Percentiles rank a stretch among this genome's conserved stretches.
Conservation (phyloP, 108 stramenopile species). For the Nannochloropsis granulata region DNA sequence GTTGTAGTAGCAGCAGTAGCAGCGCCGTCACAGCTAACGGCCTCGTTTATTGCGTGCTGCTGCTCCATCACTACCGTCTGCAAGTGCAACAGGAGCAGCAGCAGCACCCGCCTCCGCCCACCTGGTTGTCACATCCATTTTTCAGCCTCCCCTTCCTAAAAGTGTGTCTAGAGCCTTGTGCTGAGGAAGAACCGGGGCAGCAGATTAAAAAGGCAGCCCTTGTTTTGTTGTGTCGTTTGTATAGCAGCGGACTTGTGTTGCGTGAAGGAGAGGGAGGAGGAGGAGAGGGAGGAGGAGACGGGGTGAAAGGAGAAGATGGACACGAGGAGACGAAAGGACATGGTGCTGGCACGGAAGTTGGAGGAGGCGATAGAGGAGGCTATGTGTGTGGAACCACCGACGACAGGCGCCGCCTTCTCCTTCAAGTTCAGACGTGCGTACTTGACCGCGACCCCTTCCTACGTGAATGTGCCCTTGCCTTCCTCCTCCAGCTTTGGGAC, state of each 20-base stretch:
- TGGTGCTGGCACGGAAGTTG: no score
- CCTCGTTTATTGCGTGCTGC: not conserved
- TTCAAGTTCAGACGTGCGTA: not conserved
- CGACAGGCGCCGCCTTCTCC: not conserved
- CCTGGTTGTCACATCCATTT: not conserved
- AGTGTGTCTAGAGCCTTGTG: not conserved
- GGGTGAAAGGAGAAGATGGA: no score
- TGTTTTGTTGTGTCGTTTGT: not conserved
- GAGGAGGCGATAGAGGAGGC: no score
- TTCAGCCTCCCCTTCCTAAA: not conserved
- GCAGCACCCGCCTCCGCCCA: not conserved
- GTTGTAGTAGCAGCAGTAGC: no score
- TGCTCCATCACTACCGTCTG: not conserved
- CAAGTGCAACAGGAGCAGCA: not conserved
- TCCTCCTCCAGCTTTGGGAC: not conserved
- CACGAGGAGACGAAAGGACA: no score
- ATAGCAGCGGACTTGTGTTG: no score
- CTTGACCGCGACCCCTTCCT: not conserved
- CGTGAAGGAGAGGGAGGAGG: no score
- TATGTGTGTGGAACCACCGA: no score
- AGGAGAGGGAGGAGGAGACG: no score
- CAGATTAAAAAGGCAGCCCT: not conserved
- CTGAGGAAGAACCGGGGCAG: not conserved
- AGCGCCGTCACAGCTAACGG: not conserved
- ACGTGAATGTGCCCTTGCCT: not conserved